Evolutionary conservation across 169 alveolate genomes (phyloP).

Genomic region (Cyclospora cayetanensis): DNA sequence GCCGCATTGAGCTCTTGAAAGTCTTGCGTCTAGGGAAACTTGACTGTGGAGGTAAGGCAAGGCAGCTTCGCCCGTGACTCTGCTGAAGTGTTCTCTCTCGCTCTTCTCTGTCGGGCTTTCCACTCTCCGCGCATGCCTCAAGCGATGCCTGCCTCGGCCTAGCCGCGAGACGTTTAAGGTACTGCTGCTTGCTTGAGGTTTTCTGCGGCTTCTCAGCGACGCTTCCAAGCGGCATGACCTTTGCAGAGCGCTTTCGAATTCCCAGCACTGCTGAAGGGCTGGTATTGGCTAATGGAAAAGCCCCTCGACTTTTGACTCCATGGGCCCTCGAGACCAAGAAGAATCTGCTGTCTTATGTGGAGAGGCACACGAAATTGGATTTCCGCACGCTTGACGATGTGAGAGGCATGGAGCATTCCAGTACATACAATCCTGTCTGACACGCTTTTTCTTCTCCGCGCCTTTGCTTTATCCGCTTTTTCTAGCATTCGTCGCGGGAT

Average conservation of each 20-base stretch:
- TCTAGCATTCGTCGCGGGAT: not conserved
- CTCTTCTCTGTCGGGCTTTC: not conserved
- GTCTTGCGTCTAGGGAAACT: constrained; percentile 29
- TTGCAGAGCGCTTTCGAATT: constrained; percentile 52
- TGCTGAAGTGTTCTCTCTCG: not conserved
- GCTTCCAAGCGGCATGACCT: constrained; percentile 41
- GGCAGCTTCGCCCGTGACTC: too few relatives aligned
- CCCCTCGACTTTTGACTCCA: constrained; percentile 31
- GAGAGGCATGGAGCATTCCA: not conserved
- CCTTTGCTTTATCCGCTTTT: not conserved
- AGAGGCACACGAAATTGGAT: constrained; percentile 29
- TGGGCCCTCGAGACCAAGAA: constrained; percentile 41
- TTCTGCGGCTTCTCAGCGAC: not conserved
- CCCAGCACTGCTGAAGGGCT: constrained; percentile 41
- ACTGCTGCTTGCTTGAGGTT: not conserved
- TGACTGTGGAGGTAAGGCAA: constrained; percentile 61
- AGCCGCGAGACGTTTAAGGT: not conserved
- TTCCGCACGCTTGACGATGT: constrained; percentile 40
- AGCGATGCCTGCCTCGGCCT: too few relatives aligned
- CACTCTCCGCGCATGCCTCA: too few relatives aligned
- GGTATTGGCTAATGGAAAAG: constrained; percentile 54
- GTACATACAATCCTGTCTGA: not conserved
- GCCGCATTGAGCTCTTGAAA: constrained; percentile 50
- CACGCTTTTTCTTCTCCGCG: not conserved
- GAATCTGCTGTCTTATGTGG: constrained; percentile 14